These are phyloP conservation scores for Candida sanyaensis DNA, from an alignment of 1,139 yeast species.

Conservation along the genomic window DNA sequence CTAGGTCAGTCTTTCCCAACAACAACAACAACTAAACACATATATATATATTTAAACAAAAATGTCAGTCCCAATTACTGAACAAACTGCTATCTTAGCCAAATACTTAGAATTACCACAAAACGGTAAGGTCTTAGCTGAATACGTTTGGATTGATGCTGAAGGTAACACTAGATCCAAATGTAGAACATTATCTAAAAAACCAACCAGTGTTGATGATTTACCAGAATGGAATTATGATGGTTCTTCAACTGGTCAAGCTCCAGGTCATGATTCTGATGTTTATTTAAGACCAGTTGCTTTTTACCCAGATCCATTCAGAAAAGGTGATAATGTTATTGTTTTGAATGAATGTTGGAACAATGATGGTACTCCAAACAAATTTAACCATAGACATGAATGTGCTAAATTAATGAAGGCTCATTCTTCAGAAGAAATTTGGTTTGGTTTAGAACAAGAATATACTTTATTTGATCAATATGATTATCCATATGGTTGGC, in stretches of 20 bases:
- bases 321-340: slow-evolving; percentile 95
- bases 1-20: slow-evolving; percentile 1
- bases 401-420: slow-evolving; percentile 96
- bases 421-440: slow-evolving; percentile 78
- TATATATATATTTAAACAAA: slow-evolving; percentile 8
- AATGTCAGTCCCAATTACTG: slow-evolving; percentile 50
- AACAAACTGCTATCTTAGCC: slow-evolving; percentile 74
- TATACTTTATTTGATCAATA: slow-evolving; percentile 92
- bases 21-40: not conserved
- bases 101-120: slow-evolving; percentile 86
- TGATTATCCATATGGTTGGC: slow-evolving; percentile 97
- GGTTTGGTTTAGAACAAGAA: slow-evolving; percentile 99
- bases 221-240: slow-evolving; percentile 99
- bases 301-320: slow-evolving; percentile 93
- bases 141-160: slow-evolving; percentile 97
- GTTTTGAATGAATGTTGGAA: slow-evolving; percentile 97
- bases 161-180: slow-evolving; percentile 91
- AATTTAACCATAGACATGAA: slow-evolving; percentile 96
- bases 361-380: slow-evolving; percentile 98
- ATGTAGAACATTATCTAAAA: slow-evolving; percentile 79
- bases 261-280: slow-evolving; percentile 97
- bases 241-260: slow-evolving; percentile 98
- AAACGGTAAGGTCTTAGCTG: slow-evolving; percentile 86
- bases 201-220: slow-evolving; percentile 74
- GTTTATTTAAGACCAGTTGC: slow-evolving; percentile 93